Evolutionary conservation across 768 basidiomycete species (phyloP).

Genomic region (Cubamyces lactineus): DNA sequence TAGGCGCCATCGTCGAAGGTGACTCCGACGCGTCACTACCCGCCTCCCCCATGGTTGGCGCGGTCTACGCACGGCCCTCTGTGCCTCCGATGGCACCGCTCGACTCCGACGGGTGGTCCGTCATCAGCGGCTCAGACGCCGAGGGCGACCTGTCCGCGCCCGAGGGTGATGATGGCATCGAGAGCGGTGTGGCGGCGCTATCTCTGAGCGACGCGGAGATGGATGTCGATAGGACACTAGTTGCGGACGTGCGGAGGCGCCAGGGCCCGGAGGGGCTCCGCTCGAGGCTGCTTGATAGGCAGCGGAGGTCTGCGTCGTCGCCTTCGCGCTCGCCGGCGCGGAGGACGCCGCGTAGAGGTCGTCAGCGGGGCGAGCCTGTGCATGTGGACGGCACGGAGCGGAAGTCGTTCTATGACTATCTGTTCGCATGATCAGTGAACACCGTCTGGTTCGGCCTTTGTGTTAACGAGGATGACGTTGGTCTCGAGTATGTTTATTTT

Average conservation of each 20-base stretch:
- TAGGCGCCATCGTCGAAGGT: slow-evolving; percentile 30
- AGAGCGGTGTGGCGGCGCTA: slow-evolving; percentile 37
- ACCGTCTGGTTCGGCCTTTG: too few relatives aligned
- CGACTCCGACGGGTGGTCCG: slow-evolving; percentile 42
- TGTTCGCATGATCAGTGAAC: slow-evolving; percentile 28
- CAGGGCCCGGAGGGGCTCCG: slow-evolving; percentile 33
- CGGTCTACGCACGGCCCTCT: slow-evolving; percentile 18
- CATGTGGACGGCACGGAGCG: not conserved
- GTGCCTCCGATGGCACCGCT: slow-evolving; percentile 23
- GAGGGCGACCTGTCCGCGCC: slow-evolving; percentile 26
- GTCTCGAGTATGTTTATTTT: too few relatives aligned
- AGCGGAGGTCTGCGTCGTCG: slow-evolving; percentile 49
- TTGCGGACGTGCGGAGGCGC: slow-evolving; percentile 26
- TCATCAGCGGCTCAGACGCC: slow-evolving; percentile 36
- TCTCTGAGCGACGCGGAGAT: slow-evolving; percentile 38
- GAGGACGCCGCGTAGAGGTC: slow-evolving; percentile 31
- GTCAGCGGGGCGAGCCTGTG: slow-evolving; percentile 23
- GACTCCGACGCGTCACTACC: slow-evolving; percentile 34
- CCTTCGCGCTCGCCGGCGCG: slow-evolving; percentile 60
- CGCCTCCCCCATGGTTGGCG: slow-evolving; percentile 33
- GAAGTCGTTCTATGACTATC: slow-evolving; percentile 33
- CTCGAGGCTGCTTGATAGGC: slow-evolving; percentile 36
- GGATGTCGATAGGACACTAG: slow-evolving; percentile 31
- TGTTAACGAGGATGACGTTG: too few relatives aligned
- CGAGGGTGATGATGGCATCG: slow-evolving; percentile 33